Percentiles rank a stretch among this genome's conserved stretches.
These are phyloP conservation scores for Xylogone sp. DNA, from an alignment of 2,329 filamentous ascomycete genomes.

Conservation along the genomic window DNA sequence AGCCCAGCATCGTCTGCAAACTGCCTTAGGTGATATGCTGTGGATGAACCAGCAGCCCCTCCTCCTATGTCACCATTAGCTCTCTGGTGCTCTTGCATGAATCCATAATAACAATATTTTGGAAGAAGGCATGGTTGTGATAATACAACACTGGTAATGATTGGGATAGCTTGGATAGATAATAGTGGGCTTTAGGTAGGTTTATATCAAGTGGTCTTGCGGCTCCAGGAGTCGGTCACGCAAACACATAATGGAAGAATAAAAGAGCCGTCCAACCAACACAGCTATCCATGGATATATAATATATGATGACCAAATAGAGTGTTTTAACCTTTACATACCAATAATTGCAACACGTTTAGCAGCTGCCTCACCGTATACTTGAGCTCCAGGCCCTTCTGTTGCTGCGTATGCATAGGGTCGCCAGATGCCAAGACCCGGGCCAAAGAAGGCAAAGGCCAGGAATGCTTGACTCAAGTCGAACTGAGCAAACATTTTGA, in stretches of 20 bases:
- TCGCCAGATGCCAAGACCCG: slow-evolving; percentile 24
- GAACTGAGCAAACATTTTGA: slow-evolving; percentile 21
- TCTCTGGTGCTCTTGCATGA: background rate
- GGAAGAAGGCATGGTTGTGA: too few relatives aligned
- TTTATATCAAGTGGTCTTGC: too few relatives aligned
- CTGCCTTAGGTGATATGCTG: slow-evolving; percentile 76
- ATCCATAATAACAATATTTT: background rate
- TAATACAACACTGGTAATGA: too few relatives aligned
- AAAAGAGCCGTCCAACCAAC: too few relatives aligned
- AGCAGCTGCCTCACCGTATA: slow-evolving; percentile 15
- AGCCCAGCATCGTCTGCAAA: slow-evolving; percentile 59
- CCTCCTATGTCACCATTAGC: slow-evolving; percentile 56
- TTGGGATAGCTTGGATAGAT: too few relatives aligned
- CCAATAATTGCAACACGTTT: slow-evolving; percentile 30
- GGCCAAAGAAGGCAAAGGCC: slow-evolving; percentile 14
- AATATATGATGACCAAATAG: background rate
- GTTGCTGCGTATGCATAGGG: slow-evolving; percentile 17
- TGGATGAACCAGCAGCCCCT: slow-evolving; percentile 81
- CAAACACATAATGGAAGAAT: too few relatives aligned
- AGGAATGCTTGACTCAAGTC: slow-evolving; percentile 16
- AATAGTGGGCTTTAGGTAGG: too few relatives aligned
- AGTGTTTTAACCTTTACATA: slow-evolving; percentile 11
- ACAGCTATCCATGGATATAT: background rate
- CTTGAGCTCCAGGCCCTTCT: slow-evolving; percentile 8
- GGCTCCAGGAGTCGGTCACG: too few relatives aligned